A percentile compares a stretch with the other conserved stretches of the same genome.
These are phyloP conservation scores for Suillus clintonianus DNA, from an alignment of 768 basidiomycete genomes.

Conservation along the genomic window DNA sequence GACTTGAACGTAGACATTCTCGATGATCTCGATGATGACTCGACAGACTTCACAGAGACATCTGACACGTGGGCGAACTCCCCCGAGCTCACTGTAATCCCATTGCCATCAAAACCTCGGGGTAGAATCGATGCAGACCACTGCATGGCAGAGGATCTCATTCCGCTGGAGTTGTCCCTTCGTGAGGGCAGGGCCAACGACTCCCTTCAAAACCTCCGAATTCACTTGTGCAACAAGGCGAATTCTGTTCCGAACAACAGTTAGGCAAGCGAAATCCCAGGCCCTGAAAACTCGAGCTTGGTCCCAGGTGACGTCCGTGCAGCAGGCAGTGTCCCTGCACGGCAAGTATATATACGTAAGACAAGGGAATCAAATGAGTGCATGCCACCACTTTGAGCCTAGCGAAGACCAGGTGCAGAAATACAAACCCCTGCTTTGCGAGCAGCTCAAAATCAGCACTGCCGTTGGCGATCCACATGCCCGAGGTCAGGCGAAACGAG, in stretches of 20 bases:
- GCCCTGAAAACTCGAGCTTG: not conserved
- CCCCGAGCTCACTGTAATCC: too few species aligned
- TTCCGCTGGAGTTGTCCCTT: too few species aligned
- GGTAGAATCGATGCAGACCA: too few species aligned
- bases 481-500: too few species aligned
- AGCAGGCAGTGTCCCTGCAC: not conserved
- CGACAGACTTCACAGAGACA: too few species aligned
- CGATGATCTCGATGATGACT: too few species aligned
- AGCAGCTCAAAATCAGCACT: conserved; percentile 3
- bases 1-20: too few species aligned
- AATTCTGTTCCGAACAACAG: not conserved
- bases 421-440: not conserved
- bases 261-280: conserved; percentile 4
- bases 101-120: too few species aligned
- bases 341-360: conserved; percentile 5
- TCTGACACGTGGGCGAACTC: too few species aligned
- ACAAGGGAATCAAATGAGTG: not conserved
- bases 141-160: too few species aligned
- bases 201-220: conserved; percentile 7
- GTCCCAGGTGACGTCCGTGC: not conserved
- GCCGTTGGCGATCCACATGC: conserved; percentile 3
- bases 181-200: conserved; percentile 20
- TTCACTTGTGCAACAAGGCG: conserved; percentile 12
- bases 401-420: not conserved
- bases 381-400: not conserved